These are phyloP conservation scores for Irpex sp. DNA, from an alignment of 1,284 basidiomycete genomes.

Conservation along the genomic window DNA sequence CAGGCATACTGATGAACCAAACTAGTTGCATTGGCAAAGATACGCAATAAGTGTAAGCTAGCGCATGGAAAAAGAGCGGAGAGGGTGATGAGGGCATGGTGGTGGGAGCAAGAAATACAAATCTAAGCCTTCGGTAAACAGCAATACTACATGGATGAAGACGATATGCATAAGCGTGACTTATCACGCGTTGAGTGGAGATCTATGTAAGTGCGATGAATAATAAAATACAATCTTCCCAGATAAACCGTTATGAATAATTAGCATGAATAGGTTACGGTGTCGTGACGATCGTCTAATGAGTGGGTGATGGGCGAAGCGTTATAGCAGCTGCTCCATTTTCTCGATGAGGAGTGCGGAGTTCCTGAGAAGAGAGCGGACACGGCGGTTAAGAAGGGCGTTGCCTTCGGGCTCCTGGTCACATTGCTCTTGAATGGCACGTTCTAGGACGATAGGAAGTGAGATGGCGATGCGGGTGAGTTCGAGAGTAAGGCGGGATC, in stretches of 20 bases:
- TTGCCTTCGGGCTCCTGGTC: conserved; percentile 16
- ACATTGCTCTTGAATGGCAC: conserved; percentile 47
- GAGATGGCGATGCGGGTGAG: conserved; percentile 78
- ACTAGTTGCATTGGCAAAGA: no score
- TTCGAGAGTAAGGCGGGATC: conserved; percentile 73
- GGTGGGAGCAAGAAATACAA: not conserved
- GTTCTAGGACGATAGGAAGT: conserved; percentile 75
- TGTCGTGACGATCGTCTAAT: not conserved
- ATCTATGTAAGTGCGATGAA: not conserved
- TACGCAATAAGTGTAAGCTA: not conserved
- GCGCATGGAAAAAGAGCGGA: not conserved
- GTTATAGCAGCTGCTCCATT: conserved; percentile 54
- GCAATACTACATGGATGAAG: not conserved
- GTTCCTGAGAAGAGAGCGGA: conserved; percentile 54
- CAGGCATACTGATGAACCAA: no score
- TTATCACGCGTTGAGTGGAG: not conserved
- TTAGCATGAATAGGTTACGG: not conserved
- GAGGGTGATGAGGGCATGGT: not conserved
- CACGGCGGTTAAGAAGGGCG: conserved; percentile 49
- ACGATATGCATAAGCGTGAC: not conserved
- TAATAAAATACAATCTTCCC: not conserved
- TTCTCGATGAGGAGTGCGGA: conserved; percentile 59
- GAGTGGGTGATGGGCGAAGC: not conserved
- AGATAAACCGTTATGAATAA: not conserved
- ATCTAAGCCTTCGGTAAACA: not conserved